phyloP scores from a whole-genome alignment of 352 stramenopile genomes.

The Pythium folliculosum region DNA sequence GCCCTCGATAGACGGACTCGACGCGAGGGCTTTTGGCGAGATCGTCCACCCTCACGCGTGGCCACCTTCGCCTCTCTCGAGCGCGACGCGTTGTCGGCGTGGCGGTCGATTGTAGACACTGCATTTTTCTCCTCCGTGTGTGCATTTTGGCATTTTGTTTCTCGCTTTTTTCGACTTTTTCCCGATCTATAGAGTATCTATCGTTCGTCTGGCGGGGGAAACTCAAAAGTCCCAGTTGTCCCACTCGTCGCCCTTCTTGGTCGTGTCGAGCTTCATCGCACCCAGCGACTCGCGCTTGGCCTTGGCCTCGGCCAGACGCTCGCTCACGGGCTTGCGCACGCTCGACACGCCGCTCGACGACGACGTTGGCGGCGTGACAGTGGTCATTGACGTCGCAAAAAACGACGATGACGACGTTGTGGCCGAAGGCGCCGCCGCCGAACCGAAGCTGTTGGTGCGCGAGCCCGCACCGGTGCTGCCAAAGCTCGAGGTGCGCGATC shows the following conservation, averaged over 20 bases:
- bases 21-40: neutral
- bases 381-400: neutral
- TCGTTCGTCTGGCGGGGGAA: too few species aligned
- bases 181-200: constrained; percentile 20
- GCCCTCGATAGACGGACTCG: too few species aligned
- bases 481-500: constrained; percentile 21
- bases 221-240: constrained; percentile 79
- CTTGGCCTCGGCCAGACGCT: constrained; percentile 59
- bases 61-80: too few species aligned
- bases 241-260: constrained; percentile 69
- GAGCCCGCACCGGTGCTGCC: constrained; percentile 12
- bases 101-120: neutral
- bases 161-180: neutral
- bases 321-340: constrained; percentile 47
- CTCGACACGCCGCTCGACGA: constrained; percentile 1
- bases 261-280: constrained; percentile 61
- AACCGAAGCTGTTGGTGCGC: constrained; percentile 24
- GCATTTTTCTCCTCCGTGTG: neutral
- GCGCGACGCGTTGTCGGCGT: too few species aligned
- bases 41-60: neutral
- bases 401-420: neutral
- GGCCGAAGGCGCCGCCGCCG: neutral
- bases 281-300: constrained; percentile 49
- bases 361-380: neutral
- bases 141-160: neutral